Evolutionary conservation across 2,329 filamentous ascomycete species (phyloP).

Genomic region (Sordariomycetes sp.): DNA sequence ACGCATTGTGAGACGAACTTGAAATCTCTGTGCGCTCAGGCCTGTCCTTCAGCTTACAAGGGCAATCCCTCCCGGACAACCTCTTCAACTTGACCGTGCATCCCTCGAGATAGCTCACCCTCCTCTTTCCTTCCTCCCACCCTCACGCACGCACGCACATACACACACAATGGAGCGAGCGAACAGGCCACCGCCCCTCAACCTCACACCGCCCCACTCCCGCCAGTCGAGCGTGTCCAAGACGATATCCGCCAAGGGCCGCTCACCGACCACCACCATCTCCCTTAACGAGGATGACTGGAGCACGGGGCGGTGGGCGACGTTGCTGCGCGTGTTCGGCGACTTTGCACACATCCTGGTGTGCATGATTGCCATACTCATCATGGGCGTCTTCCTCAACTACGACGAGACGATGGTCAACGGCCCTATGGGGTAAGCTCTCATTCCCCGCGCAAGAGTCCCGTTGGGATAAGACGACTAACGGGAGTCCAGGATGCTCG

Average conservation of each 20-base stretch:
- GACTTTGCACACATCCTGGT: constrained; percentile 19
- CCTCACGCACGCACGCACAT: not conserved
- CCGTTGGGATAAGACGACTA: not conserved
- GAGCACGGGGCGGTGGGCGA: not conserved
- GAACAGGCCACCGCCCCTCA: constrained; percentile 19
- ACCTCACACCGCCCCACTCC: constrained; percentile 15
- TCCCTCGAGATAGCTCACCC: not conserved
- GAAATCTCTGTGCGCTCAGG: not conserved
- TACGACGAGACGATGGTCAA: constrained; percentile 13
- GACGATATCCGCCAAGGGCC: constrained; percentile 2
- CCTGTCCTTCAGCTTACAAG: not conserved
- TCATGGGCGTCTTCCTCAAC: constrained; percentile 20
- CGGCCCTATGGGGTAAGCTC: constrained; percentile 5
- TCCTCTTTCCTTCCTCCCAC: not conserved
- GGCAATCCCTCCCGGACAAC: not conserved
- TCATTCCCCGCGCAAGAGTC: not conserved
- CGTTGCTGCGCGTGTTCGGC: constrained; percentile 15
- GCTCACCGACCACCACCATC: constrained; percentile 1
- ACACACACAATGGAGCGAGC: constrained; percentile 16
- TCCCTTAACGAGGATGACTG: constrained; percentile 4
- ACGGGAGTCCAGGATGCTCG: constrained; percentile 13
- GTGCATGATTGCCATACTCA: constrained; percentile 18
- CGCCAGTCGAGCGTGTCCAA: constrained; percentile 4
- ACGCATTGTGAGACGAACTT: not conserved
- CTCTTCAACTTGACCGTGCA: not conserved